Percentiles rank a stretch among this genome's conserved stretches.
phyloP scores from a whole-genome alignment of 1,284 basidiomycete genomes.

The Megacollybia platyphylla region DNA sequence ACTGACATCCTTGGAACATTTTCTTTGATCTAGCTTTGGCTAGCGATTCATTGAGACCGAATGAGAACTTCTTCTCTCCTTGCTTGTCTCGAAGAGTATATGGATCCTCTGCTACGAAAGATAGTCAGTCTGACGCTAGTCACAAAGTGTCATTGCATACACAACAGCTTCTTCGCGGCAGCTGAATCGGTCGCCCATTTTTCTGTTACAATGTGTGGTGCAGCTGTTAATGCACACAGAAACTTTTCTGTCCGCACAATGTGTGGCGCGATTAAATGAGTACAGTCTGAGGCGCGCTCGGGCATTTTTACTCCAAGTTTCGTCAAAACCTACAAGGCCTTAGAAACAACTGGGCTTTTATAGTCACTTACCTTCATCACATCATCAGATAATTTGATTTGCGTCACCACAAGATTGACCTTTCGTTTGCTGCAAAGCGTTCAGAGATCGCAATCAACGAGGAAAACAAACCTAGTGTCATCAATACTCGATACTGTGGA shows the following conservation, averaged over 20 bases:
- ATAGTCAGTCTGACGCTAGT: slow-evolving; percentile 4
- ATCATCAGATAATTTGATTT: slow-evolving; percentile 38
- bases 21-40: slow-evolving; percentile 38
- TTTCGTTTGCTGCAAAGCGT: slow-evolving; percentile 3
- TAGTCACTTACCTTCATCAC: slow-evolving; percentile 32
- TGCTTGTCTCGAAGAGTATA: slow-evolving; percentile 46
- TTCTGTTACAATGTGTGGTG: slow-evolving; percentile 47
- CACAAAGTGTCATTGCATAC: slow-evolving; percentile 20
- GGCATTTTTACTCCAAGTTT: slow-evolving; percentile 55
- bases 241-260: slow-evolving; percentile 78
- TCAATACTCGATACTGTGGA: background rate
- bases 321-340: slow-evolving; percentile 31
- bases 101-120: slow-evolving; percentile 40
- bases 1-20: slow-evolving; percentile 50
- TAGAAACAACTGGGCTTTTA: background rate
- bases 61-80: slow-evolving; percentile 51
- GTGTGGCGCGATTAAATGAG: slow-evolving; percentile 56
- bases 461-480: background rate
- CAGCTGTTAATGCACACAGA: slow-evolving; percentile 53
- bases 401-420: slow-evolving; percentile 47
- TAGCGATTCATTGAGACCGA: slow-evolving; percentile 50
- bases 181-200: slow-evolving; percentile 58
- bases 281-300: slow-evolving; percentile 46
- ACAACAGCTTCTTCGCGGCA: slow-evolving; percentile 40
- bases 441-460: slow-evolving; percentile 4